Base-by-base conservation (phyloP, 1,284 basidiomycete genomes). In the Trichosporon inkin region DNA sequence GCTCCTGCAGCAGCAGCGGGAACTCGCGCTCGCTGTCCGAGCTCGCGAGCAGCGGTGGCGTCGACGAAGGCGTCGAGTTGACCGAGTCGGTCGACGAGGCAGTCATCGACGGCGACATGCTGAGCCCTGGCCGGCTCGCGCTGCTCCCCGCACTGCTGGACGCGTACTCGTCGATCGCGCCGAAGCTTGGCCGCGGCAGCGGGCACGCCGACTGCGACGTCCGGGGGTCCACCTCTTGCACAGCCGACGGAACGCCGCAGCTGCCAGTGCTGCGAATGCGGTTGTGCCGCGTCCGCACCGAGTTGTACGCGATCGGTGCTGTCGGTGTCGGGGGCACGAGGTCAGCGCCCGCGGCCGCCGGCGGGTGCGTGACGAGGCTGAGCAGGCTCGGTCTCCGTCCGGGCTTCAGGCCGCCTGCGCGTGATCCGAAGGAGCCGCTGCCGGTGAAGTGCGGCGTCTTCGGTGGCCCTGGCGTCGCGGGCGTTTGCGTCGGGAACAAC, bases 401-500 rank as follows among this genome's bases (percentile, higher is more conserved):
- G 19, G 44, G 56, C 10, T 66, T 61, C 10, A 62, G 51, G 22
- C 68, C 58, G 13, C 65, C 67, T 5, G 49, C 24, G 32, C 32
- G 49, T 6, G 32, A 19, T 8, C 51, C 51, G 7, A 49, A 24
- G 3, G 44, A 49, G 22, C 51, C 51, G 14, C 34, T 19, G 51
- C 17, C 51, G 10, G 51, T 11, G 19, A 37, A 37, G 10, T 28
- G 16, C 3, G 73, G 71, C 8, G 73, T 72, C 37, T 66, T 65
- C 17, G 72, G 70, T 32, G 68, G 69, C 19, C 72, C 72, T 3
- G 73, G 70, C 0, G 74, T 73, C 57, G 56, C 68, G 2, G 74
- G 74, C 6, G 70, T 72, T 11, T 64, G 53, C 14, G 51, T 39
- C 55, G 66, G 58, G 19, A 58, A 49, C 22, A 28, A 51, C 6